These are phyloP conservation scores for Alopecurus myosuroides DNA, from an alignment of 176 grass and related monocot species.

Conservation along the genomic window DNA sequence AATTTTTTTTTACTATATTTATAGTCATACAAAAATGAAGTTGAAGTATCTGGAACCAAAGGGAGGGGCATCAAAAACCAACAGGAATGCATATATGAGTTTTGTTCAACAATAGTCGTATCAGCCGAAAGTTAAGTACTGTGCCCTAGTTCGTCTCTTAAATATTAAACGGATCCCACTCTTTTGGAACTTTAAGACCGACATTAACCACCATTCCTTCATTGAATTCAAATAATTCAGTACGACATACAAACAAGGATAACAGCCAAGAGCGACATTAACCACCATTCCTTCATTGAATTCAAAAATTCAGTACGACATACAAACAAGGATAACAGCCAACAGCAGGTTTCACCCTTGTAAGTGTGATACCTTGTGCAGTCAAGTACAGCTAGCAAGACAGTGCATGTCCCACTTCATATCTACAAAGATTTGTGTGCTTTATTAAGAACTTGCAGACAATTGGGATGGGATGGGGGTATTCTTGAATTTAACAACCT, in stretches of 20 bases:
- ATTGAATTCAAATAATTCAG: background rate
- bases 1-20: background rate
- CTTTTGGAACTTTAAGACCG: constrained; percentile 1
- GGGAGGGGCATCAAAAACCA: background rate
- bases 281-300: no score
- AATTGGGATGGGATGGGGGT: background rate
- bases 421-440: background rate
- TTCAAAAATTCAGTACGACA: no score
- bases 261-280: constrained; percentile 9
- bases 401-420: background rate
- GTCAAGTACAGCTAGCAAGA: constrained; percentile 8
- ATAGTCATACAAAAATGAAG: background rate
- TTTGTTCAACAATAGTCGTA: background rate
- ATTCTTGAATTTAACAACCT: background rate
- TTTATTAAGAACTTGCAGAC: background rate
- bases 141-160: background rate
- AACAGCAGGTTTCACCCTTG: background rate
- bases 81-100: background rate
- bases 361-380: background rate
- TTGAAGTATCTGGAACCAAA: constrained; percentile 2
- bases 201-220: background rate
- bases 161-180: background rate
- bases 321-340: constrained; percentile 24
- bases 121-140: background rate
- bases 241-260: constrained; percentile 17